phyloP scores from a whole-genome alignment of 352 stramenopile genomes.

The Phytopythium helicoides region DNA sequence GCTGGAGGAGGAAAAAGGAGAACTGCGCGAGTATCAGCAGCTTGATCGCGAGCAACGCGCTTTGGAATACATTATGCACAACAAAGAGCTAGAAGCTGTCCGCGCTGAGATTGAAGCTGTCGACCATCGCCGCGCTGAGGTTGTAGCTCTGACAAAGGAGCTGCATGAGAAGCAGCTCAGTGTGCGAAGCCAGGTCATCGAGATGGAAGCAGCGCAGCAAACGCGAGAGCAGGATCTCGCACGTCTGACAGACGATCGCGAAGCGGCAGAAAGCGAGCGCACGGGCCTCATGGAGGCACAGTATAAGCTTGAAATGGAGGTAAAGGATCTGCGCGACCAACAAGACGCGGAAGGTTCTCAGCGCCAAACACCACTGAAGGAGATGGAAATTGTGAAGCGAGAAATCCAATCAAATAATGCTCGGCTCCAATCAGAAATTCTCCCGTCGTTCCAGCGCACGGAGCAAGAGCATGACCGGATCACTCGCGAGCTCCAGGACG shows the following conservation, averaged over 20 bases:
- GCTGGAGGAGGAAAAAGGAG: constrained; percentile 98
- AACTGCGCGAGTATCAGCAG: constrained; percentile 94
- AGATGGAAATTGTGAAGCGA: constrained; percentile 44
- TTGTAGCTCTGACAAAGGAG: constrained; percentile 43
- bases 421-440: constrained; percentile 48
- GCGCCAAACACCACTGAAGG: constrained; percentile 43
- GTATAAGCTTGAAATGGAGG: constrained; percentile 82
- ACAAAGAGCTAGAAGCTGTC: constrained; percentile 80
- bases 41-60: constrained; percentile 95
- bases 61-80: constrained; percentile 96
- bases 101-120: constrained; percentile 62
- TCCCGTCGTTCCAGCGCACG: constrained; percentile 48
- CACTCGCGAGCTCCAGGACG: constrained; percentile 54
- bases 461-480: constrained; percentile 85
- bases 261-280: constrained; percentile 63
- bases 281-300: constrained; percentile 72
- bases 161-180: constrained; percentile 71
- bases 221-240: constrained; percentile 50
- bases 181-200: constrained; percentile 46
- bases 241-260: constrained; percentile 47
- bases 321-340: constrained; percentile 68
- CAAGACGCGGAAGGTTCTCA: constrained; percentile 47
- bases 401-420: constrained; percentile 52
- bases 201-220: constrained; percentile 40
- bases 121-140: constrained; percentile 60